A percentile compares a stretch with the other conserved stretches of the same genome.
Evolutionary conservation across 176 grass and related monocot species (phyloP).

Genomic region (Avena atlantica): DNA sequence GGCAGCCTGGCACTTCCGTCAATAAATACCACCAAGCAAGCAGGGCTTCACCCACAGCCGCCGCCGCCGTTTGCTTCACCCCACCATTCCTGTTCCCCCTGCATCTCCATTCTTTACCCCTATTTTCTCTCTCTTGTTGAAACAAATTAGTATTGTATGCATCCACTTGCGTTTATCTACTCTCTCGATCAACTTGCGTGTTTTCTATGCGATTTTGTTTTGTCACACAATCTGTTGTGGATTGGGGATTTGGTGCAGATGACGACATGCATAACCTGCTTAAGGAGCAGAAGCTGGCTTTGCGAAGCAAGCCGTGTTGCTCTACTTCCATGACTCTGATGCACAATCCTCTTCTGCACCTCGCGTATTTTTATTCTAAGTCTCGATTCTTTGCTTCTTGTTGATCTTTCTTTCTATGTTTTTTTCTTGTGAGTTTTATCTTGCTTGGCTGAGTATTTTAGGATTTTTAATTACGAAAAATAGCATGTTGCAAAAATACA

Average conservation of each 20-base stretch:
- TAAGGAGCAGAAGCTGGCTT: slow-evolving; percentile 49
- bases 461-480: no score
- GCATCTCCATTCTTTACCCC: not conserved
- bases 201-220: not conserved
- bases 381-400: no score
- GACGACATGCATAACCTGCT: slow-evolving; percentile 50
- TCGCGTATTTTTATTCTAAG: no score
- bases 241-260: slow-evolving; percentile 2
- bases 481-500: no score
- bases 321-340: slow-evolving; percentile 80
- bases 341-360: not conserved
- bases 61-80: not conserved
- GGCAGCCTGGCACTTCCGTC: not conserved
- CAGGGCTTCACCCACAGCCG: not conserved
- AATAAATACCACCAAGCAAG: not conserved
- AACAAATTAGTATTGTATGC: not conserved
- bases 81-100: not conserved
- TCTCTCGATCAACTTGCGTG: not conserved
- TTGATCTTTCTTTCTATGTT: no score
- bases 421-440: no score
- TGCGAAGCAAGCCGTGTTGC: slow-evolving; percentile 41
- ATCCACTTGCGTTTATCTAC: not conserved
- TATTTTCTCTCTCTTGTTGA: not conserved
- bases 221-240: not conserved
- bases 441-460: no score